Base-by-base conservation (phyloP, 129 eudicot species). In the Smallanthus sonchifolius region DNA sequence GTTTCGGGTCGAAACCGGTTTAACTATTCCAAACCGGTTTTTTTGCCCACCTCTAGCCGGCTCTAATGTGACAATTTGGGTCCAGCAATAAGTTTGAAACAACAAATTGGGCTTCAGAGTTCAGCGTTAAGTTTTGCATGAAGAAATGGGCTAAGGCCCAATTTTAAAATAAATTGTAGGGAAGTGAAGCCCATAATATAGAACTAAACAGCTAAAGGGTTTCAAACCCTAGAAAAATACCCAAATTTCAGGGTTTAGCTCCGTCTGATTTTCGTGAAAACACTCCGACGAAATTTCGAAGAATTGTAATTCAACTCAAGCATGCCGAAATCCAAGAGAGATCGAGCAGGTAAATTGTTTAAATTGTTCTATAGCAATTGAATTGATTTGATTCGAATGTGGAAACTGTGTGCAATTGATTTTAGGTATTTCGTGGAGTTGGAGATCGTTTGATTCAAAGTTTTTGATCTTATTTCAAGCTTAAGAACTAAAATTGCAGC, bases 261-360 rank as follows among this genome's bases (percentile, higher is more conserved):
- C 15, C 57, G 16, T 72, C 77, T 24, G 19, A 67, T 24, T 67
- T n/a, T 67, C 15, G 28, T 6, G 4, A 40, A 72, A 73, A 40
- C 3, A 6, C 14, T 61, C 45, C 45, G 15, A n/a, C 68, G 16
- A 43, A 28, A 14, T 57, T 69, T 48, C 32, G 2, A 28, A 20
- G n/a, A 48, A 28, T 36, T 32, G 9, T 48, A 49, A 7, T 24
- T 24, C 30, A 24, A 24, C 30, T 24, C 69, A 83, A 77, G 56
- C 20, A 91, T 91, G 97, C 97, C 97, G 70, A 91, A 90, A 65
- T 90, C 96, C 30, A 90, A 90, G 84, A 91, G 96, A 64, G 84
- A 90, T 66, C 74, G 87, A 40, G 74, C 89, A 70, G 96, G 96
- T 87, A 75, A 34, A 2, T 5, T 11, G 16, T 52, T 73, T 37